These are phyloP conservation scores for Rubroshorea leprosula DNA, from an alignment of 345 rosid genomes.

Conservation along the genomic window DNA sequence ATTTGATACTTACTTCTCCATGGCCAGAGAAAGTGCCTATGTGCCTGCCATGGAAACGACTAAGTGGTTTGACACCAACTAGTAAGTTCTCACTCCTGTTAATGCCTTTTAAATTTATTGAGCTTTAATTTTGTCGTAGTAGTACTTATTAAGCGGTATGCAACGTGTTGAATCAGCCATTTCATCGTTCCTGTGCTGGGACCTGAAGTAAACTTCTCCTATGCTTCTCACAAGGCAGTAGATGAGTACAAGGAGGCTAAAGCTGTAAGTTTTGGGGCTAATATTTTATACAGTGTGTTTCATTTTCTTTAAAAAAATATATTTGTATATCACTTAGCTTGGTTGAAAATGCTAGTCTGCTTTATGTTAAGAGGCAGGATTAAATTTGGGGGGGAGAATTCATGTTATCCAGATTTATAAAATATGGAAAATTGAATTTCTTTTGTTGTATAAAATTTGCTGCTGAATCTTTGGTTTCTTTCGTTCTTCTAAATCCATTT, in stretches of 20 bases:
- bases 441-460: too few relatives aligned
- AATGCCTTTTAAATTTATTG: not conserved
- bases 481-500: too few relatives aligned
- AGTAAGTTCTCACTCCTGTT: conserved; percentile 47
- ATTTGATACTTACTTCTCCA: conserved; percentile 72
- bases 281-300: not conserved
- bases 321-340: too few relatives aligned
- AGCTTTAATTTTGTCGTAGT: not conserved
- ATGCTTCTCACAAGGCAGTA: conserved; percentile 96
- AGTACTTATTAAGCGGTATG: not conserved
- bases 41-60: conserved; percentile 99
- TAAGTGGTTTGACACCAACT: conserved; percentile 99
- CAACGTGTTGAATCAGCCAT: conserved; percentile 47
- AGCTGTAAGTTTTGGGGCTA: conserved; percentile 43
- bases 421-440: too few relatives aligned
- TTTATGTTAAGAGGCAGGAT: too few relatives aligned
- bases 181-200: conserved; percentile 95
- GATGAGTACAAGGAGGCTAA: conserved; percentile 93
- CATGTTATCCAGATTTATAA: too few relatives aligned
- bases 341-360: too few relatives aligned
- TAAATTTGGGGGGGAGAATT: too few relatives aligned
- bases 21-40: conserved; percentile 97
- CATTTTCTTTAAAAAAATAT: too few relatives aligned
- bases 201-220: conserved; percentile 83
- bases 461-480: too few relatives aligned